Evolutionary conservation across 768 basidiomycete species (phyloP).

Genomic region (Boletus pseudopeckii): DNA sequence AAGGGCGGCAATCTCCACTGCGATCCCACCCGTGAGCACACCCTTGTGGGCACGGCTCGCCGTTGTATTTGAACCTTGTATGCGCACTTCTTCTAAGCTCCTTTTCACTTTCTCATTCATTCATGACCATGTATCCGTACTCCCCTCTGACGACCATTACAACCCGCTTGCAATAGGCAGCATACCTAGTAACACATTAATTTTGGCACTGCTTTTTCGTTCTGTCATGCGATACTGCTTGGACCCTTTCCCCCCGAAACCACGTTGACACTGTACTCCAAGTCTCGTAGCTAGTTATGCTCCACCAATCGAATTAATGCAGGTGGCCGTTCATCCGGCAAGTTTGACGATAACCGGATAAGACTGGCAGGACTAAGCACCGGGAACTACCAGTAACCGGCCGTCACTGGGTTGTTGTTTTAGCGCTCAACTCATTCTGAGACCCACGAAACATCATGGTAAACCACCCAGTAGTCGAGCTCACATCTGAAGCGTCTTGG

Average conservation of each 20-base stretch:
- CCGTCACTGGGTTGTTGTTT: background rate
- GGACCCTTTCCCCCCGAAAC: background rate
- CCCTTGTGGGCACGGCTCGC: background rate
- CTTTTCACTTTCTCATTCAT: conserved; percentile 3
- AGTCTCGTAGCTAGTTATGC: conserved; percentile 2
- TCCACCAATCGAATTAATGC: conserved; percentile 9
- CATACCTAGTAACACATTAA: conserved; percentile 26
- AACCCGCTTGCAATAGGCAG: conserved; percentile 19
- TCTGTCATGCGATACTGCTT: background rate
- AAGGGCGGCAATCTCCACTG: conserved; percentile 29
- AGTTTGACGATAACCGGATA: background rate
- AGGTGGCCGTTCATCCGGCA: background rate
- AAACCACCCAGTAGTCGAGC: conserved; percentile 67
- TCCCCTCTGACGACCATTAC: conserved; percentile 17
- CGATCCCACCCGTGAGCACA: conserved; percentile 18
- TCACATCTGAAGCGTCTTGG: conserved; percentile 85
- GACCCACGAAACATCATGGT: conserved; percentile 39
- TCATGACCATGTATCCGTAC: conserved; percentile 31
- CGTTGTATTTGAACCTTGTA: conserved; percentile 13
- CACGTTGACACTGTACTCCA: conserved; percentile 8
- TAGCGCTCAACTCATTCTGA: background rate
- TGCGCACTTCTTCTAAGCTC: conserved; percentile 7
- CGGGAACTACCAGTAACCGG: conserved; percentile 14
- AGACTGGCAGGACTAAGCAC: background rate
- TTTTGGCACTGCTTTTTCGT: conserved; percentile 12